Evolutionary conservation across 2,329 filamentous ascomycete genomes (phyloP).

Genomic region (Escovopsis weberi): DNA sequence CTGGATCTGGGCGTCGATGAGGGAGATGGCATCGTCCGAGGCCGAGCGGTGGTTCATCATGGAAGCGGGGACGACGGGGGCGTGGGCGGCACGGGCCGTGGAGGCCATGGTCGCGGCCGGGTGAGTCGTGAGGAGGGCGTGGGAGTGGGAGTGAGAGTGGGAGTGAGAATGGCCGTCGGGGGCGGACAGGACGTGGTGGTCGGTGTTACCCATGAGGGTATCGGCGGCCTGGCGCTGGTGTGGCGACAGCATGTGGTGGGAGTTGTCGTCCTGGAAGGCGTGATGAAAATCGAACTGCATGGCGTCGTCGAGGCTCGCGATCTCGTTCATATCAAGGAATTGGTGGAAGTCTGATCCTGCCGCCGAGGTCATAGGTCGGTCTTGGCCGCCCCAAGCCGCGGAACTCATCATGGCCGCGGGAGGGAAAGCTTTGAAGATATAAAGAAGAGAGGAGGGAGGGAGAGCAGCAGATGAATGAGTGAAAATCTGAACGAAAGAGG

Average conservation of each 20-base stretch:
- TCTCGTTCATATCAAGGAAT: slow-evolving; percentile 45
- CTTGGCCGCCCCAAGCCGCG: slow-evolving; percentile 39
- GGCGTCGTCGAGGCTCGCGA: slow-evolving; percentile 36
- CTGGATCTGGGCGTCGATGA: slow-evolving; percentile 51
- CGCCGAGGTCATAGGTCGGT: slow-evolving; percentile 35
- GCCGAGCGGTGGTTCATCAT: slow-evolving; percentile 25
- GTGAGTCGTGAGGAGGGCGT: slow-evolving; percentile 27
- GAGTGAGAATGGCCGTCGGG: too few relatives aligned
- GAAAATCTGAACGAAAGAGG: too few relatives aligned
- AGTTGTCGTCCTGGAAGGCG: slow-evolving; percentile 31
- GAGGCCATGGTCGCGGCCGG: slow-evolving; percentile 34
- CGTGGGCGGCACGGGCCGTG: slow-evolving; percentile 26
- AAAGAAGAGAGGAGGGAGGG: too few relatives aligned
- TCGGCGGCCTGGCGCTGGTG: slow-evolving; percentile 19
- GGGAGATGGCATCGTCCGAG: slow-evolving; percentile 38
- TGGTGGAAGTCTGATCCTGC: slow-evolving; percentile 50
- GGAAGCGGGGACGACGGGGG: slow-evolving; percentile 32
- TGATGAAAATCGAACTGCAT: slow-evolving; percentile 49
- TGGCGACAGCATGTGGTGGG: slow-evolving; percentile 18
- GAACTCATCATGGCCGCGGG: slow-evolving; percentile 45
- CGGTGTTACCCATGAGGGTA: slow-evolving; percentile 21
- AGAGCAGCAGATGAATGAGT: too few relatives aligned
- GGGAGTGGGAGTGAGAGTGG: slow-evolving; percentile 16
- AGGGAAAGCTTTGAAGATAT: too few relatives aligned
- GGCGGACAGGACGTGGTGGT: too few relatives aligned